Percentiles rank a stretch among this genome's conserved stretches.
Conservation (phyloP, 1,284 basidiomycete genomes). For the Stereum hirsutum region DNA sequence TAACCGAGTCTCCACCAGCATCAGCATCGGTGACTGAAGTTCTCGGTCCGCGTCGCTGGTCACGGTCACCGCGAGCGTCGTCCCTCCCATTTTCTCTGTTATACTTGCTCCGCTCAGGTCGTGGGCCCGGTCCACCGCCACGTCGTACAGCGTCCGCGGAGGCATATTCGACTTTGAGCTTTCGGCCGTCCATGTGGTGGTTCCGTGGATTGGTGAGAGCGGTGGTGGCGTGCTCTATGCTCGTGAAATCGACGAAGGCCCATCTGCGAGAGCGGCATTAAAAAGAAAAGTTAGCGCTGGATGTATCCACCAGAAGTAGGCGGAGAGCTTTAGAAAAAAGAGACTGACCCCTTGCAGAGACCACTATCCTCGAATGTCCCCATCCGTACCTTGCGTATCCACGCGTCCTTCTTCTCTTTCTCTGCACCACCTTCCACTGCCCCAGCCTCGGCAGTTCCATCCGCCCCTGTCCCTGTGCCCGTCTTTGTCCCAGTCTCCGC, state of each 20-base stretch:
- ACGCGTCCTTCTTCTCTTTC: slow-evolving; percentile 33
- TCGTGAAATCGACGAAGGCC: slow-evolving; percentile 92
- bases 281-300: slow-evolving; percentile 59
- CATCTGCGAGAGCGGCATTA: no score
- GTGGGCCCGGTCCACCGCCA: slow-evolving; percentile 31
- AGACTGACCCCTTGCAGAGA: slow-evolving; percentile 84
- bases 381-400: slow-evolving; percentile 86
- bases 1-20: no score
- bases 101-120: no score
- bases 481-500: no score
- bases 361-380: slow-evolving; percentile 95
- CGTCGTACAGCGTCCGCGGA: slow-evolving; percentile 78
- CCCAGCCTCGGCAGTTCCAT: slow-evolving; percentile 14
- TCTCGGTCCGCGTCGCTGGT: no score
- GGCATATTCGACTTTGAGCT: slow-evolving; percentile 85
- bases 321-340: background rate
- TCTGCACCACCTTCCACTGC: slow-evolving; percentile 21
- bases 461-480: no score
- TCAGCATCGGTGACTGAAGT: no score
- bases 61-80: no score
- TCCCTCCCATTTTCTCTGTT: no score
- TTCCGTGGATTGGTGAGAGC: slow-evolving; percentile 82
- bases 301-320: slow-evolving; percentile 1
- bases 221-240: slow-evolving; percentile 70
- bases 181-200: slow-evolving; percentile 75